Conservation (phyloP, 805 yeast species). For the Pichia occidentalis region DNA sequence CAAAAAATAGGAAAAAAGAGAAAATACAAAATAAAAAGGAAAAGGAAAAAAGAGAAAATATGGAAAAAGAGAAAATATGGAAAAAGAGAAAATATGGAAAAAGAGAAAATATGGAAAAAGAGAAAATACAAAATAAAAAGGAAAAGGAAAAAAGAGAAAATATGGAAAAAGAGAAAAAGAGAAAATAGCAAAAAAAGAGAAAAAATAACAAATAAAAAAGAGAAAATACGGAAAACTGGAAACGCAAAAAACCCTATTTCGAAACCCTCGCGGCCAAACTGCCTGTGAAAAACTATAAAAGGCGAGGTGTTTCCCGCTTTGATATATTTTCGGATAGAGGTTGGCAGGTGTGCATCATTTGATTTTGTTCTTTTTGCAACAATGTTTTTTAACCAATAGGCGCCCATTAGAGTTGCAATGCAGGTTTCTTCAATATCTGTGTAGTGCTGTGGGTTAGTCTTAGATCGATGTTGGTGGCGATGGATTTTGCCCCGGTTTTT, state of each 20-base stretch:
- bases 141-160: too few species aligned
- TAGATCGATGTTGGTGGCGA: constrained; percentile 43
- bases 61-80: too few species aligned
- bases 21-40: too few species aligned
- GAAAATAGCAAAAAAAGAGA: too few species aligned
- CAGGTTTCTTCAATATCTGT: constrained; percentile 43
- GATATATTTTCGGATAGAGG: neutral
- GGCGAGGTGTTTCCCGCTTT: neutral
- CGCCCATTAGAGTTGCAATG: constrained; percentile 81
- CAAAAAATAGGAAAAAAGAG: too few species aligned
- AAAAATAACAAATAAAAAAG: too few species aligned
- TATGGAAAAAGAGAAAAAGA: too few species aligned
- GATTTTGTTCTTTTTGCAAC: constrained; percentile 18
- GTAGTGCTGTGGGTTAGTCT: constrained; percentile 92
- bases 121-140: too few species aligned
- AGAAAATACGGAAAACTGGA: neutral
- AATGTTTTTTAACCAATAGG: constrained; percentile 41
- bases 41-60: too few species aligned
- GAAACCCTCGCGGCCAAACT: neutral
- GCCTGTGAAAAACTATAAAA: constrained; percentile 10
- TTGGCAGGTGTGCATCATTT: too few species aligned
- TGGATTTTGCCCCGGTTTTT: constrained; percentile 31
- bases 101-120: too few species aligned
- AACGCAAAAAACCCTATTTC: neutral
- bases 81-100: too few species aligned